Evolutionary conservation across 495 filamentous ascomycete species (phyloP).

Genomic region (Pyrenopolyporus hunteri): DNA sequence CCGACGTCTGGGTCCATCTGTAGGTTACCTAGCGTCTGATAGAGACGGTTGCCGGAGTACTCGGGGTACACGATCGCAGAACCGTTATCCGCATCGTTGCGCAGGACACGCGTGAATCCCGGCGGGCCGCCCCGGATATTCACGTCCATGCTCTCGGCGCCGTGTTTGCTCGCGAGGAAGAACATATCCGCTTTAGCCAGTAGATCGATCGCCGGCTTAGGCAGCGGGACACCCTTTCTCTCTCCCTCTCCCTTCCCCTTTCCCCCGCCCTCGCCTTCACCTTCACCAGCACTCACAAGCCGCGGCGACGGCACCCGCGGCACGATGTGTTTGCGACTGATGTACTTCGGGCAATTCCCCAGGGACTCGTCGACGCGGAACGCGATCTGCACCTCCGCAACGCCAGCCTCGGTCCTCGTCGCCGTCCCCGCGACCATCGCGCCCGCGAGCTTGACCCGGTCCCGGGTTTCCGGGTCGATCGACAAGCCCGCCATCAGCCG

Average conservation of each 20-base stretch:
- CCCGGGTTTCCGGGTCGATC: constrained; percentile 70
- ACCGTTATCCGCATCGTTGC: constrained; percentile 55
- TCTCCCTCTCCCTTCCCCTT: constrained; percentile 22
- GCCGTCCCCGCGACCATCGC: constrained; percentile 62
- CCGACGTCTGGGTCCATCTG: constrained; percentile 67
- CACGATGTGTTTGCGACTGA: constrained; percentile 72
- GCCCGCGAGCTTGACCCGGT: constrained; percentile 71
- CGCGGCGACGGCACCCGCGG: constrained; percentile 58
- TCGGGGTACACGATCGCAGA: constrained; percentile 74
- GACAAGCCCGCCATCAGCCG: constrained; percentile 64
- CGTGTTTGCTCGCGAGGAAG: constrained; percentile 72
- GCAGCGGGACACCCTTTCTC: constrained; percentile 38
- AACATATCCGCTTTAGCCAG: constrained; percentile 73
- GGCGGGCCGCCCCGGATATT: constrained; percentile 78
- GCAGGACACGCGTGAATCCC: constrained; percentile 72
- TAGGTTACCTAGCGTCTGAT: constrained; percentile 81
- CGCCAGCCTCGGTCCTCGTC: constrained; percentile 26
- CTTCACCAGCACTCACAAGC: constrained; percentile 59
- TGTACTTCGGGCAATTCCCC: constrained; percentile 84
- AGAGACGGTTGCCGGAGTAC: constrained; percentile 80
- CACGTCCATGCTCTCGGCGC: constrained; percentile 76
- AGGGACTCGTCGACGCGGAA: constrained; percentile 71
- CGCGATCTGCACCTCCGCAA: constrained; percentile 67
- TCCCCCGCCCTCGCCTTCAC: too few relatives aligned
- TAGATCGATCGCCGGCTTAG: constrained; percentile 60